Evolutionary conservation across 352 stramenopile species (phyloP).

Genomic region (Phytophthora nicotianae): DNA sequence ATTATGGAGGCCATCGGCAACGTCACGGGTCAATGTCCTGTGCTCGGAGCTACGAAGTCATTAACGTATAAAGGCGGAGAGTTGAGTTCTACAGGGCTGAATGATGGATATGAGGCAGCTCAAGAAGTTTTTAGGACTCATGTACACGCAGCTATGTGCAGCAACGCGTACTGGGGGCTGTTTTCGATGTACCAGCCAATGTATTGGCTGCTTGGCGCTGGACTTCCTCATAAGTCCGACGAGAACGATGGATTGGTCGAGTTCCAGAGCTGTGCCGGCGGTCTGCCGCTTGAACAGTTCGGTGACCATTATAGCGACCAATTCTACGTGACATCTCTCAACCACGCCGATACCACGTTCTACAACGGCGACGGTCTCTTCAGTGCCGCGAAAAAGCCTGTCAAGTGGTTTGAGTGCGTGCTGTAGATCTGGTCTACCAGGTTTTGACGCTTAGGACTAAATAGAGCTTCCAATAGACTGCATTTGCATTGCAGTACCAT

Average conservation of each 20-base stretch:
- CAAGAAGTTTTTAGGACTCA: constrained; percentile 37
- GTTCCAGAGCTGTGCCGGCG: constrained; percentile 59
- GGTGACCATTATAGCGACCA: constrained; percentile 40
- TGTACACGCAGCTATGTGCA: constrained; percentile 50
- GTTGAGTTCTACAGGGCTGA: constrained; percentile 21
- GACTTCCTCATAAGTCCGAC: constrained; percentile 42
- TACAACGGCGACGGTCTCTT: constrained; percentile 63
- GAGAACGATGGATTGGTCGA: constrained; percentile 56
- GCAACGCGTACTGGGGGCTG: constrained; percentile 41
- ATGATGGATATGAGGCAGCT: constrained; percentile 35
- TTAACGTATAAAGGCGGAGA: constrained; percentile 45
- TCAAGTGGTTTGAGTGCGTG: constrained; percentile 81
- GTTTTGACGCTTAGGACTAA: background rate
- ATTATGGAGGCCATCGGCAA: constrained; percentile 40
- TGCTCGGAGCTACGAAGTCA: constrained; percentile 31
- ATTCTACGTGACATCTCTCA: constrained; percentile 69
- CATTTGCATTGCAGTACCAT: constrained; percentile 11
- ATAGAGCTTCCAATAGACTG: background rate
- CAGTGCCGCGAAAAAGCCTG: constrained; percentile 50
- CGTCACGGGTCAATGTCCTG: constrained; percentile 43
- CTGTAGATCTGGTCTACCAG: constrained; percentile 29
- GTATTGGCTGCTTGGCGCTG: constrained; percentile 35
- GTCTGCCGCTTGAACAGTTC: constrained; percentile 41
- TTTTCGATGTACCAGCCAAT: constrained; percentile 37
- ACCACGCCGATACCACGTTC: constrained; percentile 71